These are phyloP conservation scores for Diutina neorugosa DNA, from an alignment of 1,139 yeast genomes.

Conservation along the genomic window DNA sequence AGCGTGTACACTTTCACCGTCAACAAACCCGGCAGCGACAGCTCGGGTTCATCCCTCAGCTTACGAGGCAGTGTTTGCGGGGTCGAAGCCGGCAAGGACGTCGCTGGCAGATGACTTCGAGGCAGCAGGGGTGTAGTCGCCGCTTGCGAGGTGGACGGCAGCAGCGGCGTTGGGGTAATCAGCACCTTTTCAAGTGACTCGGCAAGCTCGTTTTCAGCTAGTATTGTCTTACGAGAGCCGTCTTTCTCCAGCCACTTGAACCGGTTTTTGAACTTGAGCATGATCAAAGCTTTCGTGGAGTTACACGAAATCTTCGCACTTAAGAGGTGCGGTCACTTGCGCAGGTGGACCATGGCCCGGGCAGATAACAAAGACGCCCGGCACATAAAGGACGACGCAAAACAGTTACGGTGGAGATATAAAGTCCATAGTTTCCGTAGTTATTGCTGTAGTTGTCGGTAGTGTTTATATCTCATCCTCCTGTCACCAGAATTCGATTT, in stretches of 20 bases:
- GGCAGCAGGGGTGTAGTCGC: not conserved
- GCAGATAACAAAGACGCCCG: not conserved
- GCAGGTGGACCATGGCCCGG: not conserved
- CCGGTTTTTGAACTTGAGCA: constrained; percentile 4
- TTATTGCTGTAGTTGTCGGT: too few relatives aligned
- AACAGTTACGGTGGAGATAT: not conserved
- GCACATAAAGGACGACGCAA: not conserved
- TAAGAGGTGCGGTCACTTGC: not conserved
- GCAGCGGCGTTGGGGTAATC: not conserved
- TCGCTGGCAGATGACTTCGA: not conserved
- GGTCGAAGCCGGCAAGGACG: not conserved
- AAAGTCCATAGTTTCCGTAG: not conserved
- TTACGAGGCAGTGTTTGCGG: not conserved
- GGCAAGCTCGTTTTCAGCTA: not conserved
- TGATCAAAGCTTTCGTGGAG: not conserved
- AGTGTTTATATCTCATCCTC: too few relatives aligned
- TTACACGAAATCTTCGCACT: not conserved
- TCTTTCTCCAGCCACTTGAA: constrained; percentile 3
- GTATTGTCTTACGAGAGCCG: constrained; percentile 2
- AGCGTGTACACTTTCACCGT: constrained; percentile 61
- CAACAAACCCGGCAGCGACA: constrained; percentile 46
- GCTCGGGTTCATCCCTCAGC: not conserved
- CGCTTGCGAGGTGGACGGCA: not conserved
- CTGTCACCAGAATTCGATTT: not conserved
- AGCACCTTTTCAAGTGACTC: not conserved